phyloP scores from a whole-genome alignment of 805 yeast genomes.

The Wickerhamomyces ciferrii region DNA sequence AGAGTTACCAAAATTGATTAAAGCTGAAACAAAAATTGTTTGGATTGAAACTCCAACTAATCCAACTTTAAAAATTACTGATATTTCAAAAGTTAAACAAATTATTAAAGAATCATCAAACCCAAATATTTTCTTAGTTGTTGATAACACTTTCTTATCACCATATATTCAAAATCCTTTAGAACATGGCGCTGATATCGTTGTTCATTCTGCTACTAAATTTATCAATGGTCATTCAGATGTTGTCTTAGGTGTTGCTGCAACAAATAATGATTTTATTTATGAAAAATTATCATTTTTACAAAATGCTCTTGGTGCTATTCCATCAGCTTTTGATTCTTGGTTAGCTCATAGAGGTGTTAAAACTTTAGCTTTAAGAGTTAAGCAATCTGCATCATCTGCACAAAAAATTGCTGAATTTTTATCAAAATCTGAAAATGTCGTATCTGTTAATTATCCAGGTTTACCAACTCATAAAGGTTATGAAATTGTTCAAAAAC shows the following conservation, averaged over 20 bases:
- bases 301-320: constrained; percentile 85
- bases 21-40: constrained; percentile 63
- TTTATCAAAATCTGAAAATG: constrained; percentile 45
- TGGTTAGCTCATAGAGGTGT: constrained; percentile 93
- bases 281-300: constrained; percentile 66
- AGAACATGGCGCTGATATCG: constrained; percentile 78
- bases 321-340: constrained; percentile 86
- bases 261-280: constrained; percentile 56
- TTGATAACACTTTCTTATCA: constrained; percentile 84
- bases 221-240: constrained; percentile 92
- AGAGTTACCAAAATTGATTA: constrained; percentile 53
- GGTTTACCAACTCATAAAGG: constrained; percentile 65
- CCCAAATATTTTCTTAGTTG: constrained; percentile 57
- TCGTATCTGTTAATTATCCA: constrained; percentile 74
- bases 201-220: constrained; percentile 85
- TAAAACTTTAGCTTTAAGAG: constrained; percentile 80
- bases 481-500: constrained; percentile 59
- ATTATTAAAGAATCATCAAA: constrained; percentile 46
- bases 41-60: constrained; percentile 90
- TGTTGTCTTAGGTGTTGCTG: constrained; percentile 82
- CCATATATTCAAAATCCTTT: constrained; percentile 87
- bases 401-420: constrained; percentile 70
- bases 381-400: constrained; percentile 56
- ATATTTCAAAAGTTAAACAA: constrained; percentile 56
- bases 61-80: constrained; percentile 80